Base-by-base conservation (phyloP, 2,329 filamentous ascomycete genomes). In the Talaromyces sp. region DNA sequence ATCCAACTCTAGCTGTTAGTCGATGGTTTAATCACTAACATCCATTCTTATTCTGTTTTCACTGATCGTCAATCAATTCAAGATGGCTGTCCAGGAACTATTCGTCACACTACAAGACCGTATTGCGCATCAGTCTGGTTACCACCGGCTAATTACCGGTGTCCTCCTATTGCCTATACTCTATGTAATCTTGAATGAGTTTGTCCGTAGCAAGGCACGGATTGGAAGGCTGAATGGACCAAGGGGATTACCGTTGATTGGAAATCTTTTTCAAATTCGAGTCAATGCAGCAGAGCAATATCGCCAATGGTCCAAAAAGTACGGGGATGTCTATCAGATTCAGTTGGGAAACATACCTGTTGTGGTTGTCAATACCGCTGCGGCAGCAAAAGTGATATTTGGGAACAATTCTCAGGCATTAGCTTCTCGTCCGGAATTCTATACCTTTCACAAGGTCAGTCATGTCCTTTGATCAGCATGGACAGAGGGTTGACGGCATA, bases 241-340 rank as follows among this genome's bases (percentile, higher is more conserved):
- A 13, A 45, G 13, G 19, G 43, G 43, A 11, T 50, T 85, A 11
- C 85, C 84, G 0, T 63, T 87, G 45, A 82, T 87, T 49, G 85
- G 85, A 11, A 86, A 87, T 61, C 71, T 87, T 13, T 81, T 78
- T 66, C 82, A 86, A 43, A 86, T 87, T 35, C 80, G 83, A 4
- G 75, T 78, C 60, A 84, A 86, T 66, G 85, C 85, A 0, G 83
- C 85, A 0, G 84, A 86, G 64, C 82, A 85, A 70, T 87, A 87
- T 70, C 81, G 84, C 2, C 68, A 80, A 33, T 87, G 85, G 85
- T 79, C 84, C 0, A 79, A 79, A 61, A 78, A 73, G 45, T 83
- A 83, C 65, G 82, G 82, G 0, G 70, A 76, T 1, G 84, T 87
- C 1, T 87, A 84, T 70, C 85, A 87, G 69, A 84, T 87, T 22